Conservation (phyloP, 805 yeast genomes). For the Tetrapisispora iriomotensis region DNA sequence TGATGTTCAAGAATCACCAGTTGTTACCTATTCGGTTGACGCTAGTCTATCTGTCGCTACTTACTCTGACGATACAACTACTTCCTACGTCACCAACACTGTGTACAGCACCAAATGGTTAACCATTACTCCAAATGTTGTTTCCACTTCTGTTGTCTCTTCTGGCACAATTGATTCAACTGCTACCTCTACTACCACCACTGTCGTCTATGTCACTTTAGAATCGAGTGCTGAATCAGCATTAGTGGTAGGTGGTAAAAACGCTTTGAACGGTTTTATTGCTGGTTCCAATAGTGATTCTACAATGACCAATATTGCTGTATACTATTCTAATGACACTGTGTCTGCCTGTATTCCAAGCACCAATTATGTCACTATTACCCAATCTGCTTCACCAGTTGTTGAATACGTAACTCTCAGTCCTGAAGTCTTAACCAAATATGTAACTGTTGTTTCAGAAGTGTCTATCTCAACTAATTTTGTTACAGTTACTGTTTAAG, state of each 20-base stretch:
- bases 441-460: slow-evolving; percentile 9
- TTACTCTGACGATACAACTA: slow-evolving; percentile 19
- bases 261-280: slow-evolving; percentile 4
- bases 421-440: slow-evolving; percentile 11
- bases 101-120: slow-evolving; percentile 15
- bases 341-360: slow-evolving; percentile 13
- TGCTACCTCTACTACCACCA: slow-evolving; percentile 17
- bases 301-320: slow-evolving; percentile 2
- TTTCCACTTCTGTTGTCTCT: background rate
- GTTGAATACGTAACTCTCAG: slow-evolving; percentile 18
- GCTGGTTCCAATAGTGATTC: slow-evolving; percentile 3
- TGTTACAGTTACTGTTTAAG: background rate
- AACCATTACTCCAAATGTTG: slow-evolving; percentile 3
- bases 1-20: too few species aligned
- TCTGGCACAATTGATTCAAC: background rate
- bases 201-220: slow-evolving; percentile 6
- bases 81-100: slow-evolving; percentile 19
- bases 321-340: too few species aligned
- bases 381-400: slow-evolving; percentile 4
- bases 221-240: slow-evolving; percentile 1
- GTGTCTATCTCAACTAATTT: slow-evolving; percentile 5
- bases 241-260: slow-evolving; percentile 1
- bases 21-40: slow-evolving; percentile 10
- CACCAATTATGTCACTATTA: slow-evolving; percentile 6
- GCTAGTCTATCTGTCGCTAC: slow-evolving; percentile 11